Percentiles rank a stretch among this genome's conserved stretches.
Conservation (phyloP, 306 rosid genomes). For the Albizia julibrissin region DNA sequence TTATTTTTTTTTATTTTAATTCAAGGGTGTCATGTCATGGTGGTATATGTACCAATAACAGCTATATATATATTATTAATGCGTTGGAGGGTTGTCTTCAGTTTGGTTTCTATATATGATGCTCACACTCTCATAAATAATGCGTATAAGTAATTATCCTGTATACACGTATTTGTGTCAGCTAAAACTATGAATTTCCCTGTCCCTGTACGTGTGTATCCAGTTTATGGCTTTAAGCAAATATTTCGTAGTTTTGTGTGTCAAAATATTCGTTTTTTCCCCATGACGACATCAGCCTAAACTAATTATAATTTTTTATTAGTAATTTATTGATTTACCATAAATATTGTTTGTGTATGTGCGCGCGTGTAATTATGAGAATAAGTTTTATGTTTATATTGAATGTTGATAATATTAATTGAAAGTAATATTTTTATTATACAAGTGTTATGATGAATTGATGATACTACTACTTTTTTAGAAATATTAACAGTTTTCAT, state of each 20-base stretch:
- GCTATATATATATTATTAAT: no score
- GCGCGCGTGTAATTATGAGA: not conserved
- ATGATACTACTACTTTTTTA: no score
- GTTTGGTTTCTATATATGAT: not conserved
- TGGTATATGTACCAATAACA: not conserved
- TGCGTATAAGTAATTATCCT: not conserved
- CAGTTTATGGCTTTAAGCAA: not conserved
- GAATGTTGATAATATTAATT: not conserved
- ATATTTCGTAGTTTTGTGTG: not conserved
- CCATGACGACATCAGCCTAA: no score
- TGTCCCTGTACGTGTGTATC: not conserved
- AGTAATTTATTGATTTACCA: no score
- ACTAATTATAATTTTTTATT: no score
- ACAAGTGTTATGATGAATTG: not conserved
- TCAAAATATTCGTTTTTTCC: not conserved
- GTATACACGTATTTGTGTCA: not conserved
- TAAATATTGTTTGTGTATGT: no score
- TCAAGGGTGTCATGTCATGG: not conserved
- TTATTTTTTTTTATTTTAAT: not conserved
- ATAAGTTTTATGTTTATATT: no score
- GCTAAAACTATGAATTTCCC: not conserved
- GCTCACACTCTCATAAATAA: not conserved
- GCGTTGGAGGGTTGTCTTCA: not conserved
- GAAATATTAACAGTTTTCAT: not conserved
- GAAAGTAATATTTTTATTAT: no score